Base-by-base conservation (phyloP, 352 stramenopile genomes). In the Pythium plurisporium region DNA sequence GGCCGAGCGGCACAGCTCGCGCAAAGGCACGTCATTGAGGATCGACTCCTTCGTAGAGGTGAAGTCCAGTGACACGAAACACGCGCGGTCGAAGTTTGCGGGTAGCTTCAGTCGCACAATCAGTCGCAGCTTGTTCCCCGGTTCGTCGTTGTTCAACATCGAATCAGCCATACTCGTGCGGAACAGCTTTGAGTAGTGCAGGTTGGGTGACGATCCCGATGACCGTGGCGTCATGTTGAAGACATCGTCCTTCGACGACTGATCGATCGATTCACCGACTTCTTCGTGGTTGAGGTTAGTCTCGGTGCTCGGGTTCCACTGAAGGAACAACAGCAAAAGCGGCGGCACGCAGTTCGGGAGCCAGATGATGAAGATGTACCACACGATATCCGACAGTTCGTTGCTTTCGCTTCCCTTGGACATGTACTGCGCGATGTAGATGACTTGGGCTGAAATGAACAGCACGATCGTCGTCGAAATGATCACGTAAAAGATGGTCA, bases 351-450 rank as follows among this genome's bases (percentile, higher is more conserved):
- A 77, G 29, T 93, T 79, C 6, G 85, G 85, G 1, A 93, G 64
- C 85, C 85, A 95, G 25, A 95, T 71, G 20, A 91, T 90, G 51
- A 95, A 95, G 54, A 92, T 77, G 55, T 95, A 95, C 82, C 83
- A 95, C 14, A 95, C 76, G 15, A 82, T 67, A 43, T 92, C 82
- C 5, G 82, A 93, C 22, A 93, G 69, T 52, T 90, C 76, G 40
- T 73, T 80, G 43, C 74, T 72, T 26, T 81, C 67, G 11, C 66
- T 74, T 20, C 71, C 70, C 34, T 70, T 72, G 19, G 80, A 87
- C 7, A 90, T 62, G 65, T 93, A 95, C 65, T 92, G 84, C 41
- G 82, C 76, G 38, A 93, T 89, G 67, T 92, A 93, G 34, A 95
- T 95, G 20, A 95, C 81, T 64, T 93, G 82, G 5, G 82, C 81